phyloP scores from a whole-genome alignment of 371 early-diverging fungal species.

The Haplosporangium sp. region DNA sequence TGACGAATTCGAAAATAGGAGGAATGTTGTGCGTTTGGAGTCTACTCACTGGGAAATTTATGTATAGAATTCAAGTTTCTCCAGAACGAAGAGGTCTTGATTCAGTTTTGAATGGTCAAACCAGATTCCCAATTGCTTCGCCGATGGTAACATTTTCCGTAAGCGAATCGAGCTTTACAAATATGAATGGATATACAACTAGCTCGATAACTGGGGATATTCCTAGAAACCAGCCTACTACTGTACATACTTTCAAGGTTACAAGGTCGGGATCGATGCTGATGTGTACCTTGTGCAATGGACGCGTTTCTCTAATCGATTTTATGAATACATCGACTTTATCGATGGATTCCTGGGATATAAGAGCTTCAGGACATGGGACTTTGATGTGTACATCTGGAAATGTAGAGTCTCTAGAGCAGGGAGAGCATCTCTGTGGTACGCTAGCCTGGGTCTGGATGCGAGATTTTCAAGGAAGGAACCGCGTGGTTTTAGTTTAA shows the following conservation, averaged over 20 bases:
- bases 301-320: conserved; percentile 34
- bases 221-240: conserved; percentile 1
- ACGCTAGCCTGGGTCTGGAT: conserved; percentile 30
- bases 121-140: neutral
- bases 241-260: conserved; percentile 28
- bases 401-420: neutral
- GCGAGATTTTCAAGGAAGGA: neutral
- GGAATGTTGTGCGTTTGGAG: conserved; percentile 44
- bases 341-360: neutral
- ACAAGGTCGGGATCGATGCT: conserved; percentile 31
- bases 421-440: conserved; percentile 1
- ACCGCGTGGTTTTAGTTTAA: conserved; percentile 14
- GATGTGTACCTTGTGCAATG: conserved; percentile 43
- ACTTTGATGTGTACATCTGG: neutral
- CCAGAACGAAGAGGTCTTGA: neutral
- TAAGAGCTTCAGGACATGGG: neutral
- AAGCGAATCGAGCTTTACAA: neutral
- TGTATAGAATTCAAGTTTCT: conserved; percentile 29
- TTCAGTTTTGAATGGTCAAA: neutral
- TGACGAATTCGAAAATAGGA: conserved; percentile 35
- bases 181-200: neutral
- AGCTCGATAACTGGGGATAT: neutral
- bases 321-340: neutral
- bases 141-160: conserved; percentile 1
- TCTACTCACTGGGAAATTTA: conserved; percentile 15